Conservation (phyloP, 176 grass and related monocot genomes). For the Dactylis glomerata region DNA sequence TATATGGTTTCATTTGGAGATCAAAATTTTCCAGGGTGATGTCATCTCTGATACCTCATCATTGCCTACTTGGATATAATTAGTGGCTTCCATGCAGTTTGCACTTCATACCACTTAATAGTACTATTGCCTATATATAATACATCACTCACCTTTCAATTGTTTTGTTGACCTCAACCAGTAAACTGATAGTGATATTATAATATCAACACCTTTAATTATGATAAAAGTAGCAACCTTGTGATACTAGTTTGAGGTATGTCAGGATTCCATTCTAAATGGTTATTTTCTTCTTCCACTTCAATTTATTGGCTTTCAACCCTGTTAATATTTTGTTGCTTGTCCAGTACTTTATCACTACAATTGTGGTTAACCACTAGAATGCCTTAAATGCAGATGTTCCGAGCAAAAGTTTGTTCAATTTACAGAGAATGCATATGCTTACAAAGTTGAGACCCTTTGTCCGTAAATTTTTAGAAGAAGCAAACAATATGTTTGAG, state of each 20-base stretch:
- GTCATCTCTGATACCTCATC: not conserved
- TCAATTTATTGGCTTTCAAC: slow-evolving; percentile 9
- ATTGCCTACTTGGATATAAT: not conserved
- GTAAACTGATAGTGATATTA: not conserved
- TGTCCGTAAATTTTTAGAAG: slow-evolving; percentile 67
- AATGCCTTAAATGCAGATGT: slow-evolving; percentile 54
- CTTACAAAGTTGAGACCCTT: slow-evolving; percentile 93
- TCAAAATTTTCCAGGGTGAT: not conserved
- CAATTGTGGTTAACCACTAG: not conserved
- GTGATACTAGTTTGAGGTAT: not conserved
- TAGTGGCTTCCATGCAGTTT: not conserved
- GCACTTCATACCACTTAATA: not conserved
- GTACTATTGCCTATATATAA: not conserved
- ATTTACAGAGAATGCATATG: slow-evolving; percentile 66
- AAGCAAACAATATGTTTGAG: slow-evolving; percentile 88
- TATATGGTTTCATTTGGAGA: not conserved
- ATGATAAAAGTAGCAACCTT: not conserved
- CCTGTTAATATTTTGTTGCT: slow-evolving; percentile 1
- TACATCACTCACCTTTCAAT: not conserved
- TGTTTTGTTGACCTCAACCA: not conserved
- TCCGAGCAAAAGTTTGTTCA: slow-evolving; percentile 59
- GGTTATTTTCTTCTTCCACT: not conserved
- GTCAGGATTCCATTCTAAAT: not conserved
- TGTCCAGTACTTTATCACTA: not conserved
- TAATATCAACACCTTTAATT: not conserved